A percentile compares a stretch with the other conserved stretches of the same genome.
Evolutionary conservation across 805 yeast genomes (phyloP).

Genomic region (Metschnikowia baotianmanensis): DNA sequence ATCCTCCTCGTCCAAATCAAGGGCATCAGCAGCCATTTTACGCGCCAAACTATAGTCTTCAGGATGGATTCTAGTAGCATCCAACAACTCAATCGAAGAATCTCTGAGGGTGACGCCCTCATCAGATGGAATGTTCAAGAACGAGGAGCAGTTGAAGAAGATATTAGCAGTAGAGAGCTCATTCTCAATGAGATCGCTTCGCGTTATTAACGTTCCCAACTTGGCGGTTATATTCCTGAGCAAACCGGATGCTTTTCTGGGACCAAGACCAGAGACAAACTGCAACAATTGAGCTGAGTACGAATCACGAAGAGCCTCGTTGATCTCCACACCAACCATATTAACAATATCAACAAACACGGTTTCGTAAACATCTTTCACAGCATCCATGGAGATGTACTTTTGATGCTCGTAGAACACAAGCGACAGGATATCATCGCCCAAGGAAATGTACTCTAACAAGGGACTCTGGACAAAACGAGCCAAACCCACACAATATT

Average conservation of each 20-base stretch:
- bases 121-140: constrained; percentile 73
- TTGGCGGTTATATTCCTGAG: constrained; percentile 71
- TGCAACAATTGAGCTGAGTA: constrained; percentile 71
- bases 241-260: constrained; percentile 88
- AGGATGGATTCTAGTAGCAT: constrained; percentile 95
- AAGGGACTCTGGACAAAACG: constrained; percentile 93
- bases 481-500: constrained; percentile 86
- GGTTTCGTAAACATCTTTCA: constrained; percentile 67
- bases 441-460: constrained; percentile 79
- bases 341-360: constrained; percentile 88
- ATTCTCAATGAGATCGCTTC: constrained; percentile 82
- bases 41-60: constrained; percentile 95
- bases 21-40: constrained; percentile 97
- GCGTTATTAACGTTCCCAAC: constrained; percentile 54
- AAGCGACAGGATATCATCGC: constrained; percentile 68
- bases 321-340: constrained; percentile 90
- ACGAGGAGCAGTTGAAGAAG: constrained; percentile 90
- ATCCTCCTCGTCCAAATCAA: constrained; percentile 94
- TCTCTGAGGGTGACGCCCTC: constrained; percentile 53
- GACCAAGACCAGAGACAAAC: constrained; percentile 89
- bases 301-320: constrained; percentile 77
- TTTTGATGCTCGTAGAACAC: constrained; percentile 72
- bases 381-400: constrained; percentile 59
- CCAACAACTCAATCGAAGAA: constrained; percentile 75
- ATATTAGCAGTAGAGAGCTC: constrained; percentile 76